phyloP scores from a whole-genome alignment of 2,329 filamentous ascomycete species.

The Nemania diffusa region DNA sequence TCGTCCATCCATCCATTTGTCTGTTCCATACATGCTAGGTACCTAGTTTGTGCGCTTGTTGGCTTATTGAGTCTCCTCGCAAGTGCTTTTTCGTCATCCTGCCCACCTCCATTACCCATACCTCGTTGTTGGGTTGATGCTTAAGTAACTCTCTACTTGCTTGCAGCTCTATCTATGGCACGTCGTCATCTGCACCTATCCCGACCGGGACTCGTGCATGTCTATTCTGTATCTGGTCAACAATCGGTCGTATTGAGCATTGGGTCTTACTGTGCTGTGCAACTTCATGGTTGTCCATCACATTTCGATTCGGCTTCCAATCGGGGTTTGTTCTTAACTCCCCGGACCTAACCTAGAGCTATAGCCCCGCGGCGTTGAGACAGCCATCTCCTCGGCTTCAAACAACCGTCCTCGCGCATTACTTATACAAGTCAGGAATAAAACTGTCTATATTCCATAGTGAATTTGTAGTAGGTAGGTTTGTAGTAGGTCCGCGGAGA shows the following conservation, averaged over 20 bases:
- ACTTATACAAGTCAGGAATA: too few relatives aligned
- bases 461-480: too few relatives aligned
- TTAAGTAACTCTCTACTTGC: background rate
- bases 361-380: slow-evolving; percentile 6
- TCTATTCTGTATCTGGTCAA: slow-evolving; percentile 7
- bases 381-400: slow-evolving; percentile 3
- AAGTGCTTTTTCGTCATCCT: background rate
- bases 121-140: too few relatives aligned
- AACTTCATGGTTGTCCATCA: slow-evolving; percentile 12
- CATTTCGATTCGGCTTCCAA: slow-evolving; percentile 11
- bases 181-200: background rate
- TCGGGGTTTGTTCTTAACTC: background rate
- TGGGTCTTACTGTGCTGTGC: slow-evolving; percentile 11
- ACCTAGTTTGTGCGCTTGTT: background rate
- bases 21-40: too few relatives aligned
- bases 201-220: slow-evolving; percentile 5
- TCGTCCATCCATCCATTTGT: background rate
- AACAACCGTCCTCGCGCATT: background rate
- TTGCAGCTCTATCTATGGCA: background rate
- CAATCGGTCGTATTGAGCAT: background rate
- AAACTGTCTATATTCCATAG: too few relatives aligned
- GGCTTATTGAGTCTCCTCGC: background rate
- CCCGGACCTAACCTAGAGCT: too few relatives aligned
- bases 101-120: too few relatives aligned
- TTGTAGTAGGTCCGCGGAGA: too few relatives aligned